Base-by-base conservation (phyloP, 2,329 filamentous ascomycete genomes). In the Epicoccum nigrum region DNA sequence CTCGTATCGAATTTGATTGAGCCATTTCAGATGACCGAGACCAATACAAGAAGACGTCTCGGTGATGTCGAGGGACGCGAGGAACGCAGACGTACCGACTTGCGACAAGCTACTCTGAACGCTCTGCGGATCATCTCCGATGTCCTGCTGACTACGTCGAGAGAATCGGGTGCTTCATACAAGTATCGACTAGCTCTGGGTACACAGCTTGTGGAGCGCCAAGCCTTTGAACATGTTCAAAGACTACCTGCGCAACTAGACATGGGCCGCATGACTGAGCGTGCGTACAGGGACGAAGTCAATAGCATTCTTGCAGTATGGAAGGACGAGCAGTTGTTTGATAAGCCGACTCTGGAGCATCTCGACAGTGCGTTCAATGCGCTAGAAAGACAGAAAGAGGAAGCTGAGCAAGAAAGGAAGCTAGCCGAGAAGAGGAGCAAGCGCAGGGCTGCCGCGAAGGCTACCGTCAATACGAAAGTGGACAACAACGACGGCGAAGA, bases 121-220 rank as follows among this genome's bases (percentile, higher is more conserved):
- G 92, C 85, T 1, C 79, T 97, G 3, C 96, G 95, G 67, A 79
- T 94, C 43, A 82, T 90, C 42, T 86, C 82, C 23, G 92, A 97
- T 69, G 88, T 96, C 37, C 80, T 96, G 11, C 89, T 89, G 0
- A 89, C 89, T 1, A 66, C 64, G 15, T 58, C 55, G 2, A 63
- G 65, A 35, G 64, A 67, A 45, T 52, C 58, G n/a, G 67, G 67
- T 6, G 54, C 58, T 12, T 62, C 62, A 7, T 96, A 92, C 90
- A 87, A 91, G 45, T 96, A 92, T 67, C 82, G 92, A 17, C 86
- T 89, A 59, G 80, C 93, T 3, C 91, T 96, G 55, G 91, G 95
- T 69, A 78, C 80, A 0, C 84, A 87, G 1, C 78, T 97, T 19
- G 84, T 84, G 23, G 76, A 83, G 7, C 83, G 85, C 48, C 83